Base-by-base conservation (phyloP, 768 basidiomycete genomes). In the Sporobolomyces pararoseus region DNA sequence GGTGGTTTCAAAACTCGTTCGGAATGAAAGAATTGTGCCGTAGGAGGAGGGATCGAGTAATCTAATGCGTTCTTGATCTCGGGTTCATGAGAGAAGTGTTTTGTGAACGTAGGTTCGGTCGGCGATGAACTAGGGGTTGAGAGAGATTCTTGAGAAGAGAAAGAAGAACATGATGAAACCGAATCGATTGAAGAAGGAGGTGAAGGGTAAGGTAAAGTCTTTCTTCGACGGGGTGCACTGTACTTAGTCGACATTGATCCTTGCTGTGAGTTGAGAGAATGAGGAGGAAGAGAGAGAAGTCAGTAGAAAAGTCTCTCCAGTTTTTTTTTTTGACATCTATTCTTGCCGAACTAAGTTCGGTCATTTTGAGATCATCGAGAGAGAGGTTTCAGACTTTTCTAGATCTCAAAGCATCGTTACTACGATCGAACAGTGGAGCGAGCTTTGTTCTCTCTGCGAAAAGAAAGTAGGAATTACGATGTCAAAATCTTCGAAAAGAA, bases 121-220 rank as follows among this genome's bases (percentile, higher is more conserved):
- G 53, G 31, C 23, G 29, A n/a, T n/a, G n/a, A n/a, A n/a, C n/a
- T n/a, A n/a, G n/a, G n/a, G n/a, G n/a, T n/a, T n/a, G n/a, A n/a
- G 7, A 32, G 53, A 37, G 51, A 34, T 17, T 34, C 31, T 19
- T 13, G 31, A 51, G 50, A 27, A 9, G 23, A 39, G 46, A 49
- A 61, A 31, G 59, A 49, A 13, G 39, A 27, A 34, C 59, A 61
- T 9, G 29, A 31, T 29, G 59, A 61, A 44, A 61, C 59, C 12
- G 59, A 61, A n/a, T 32, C 44, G 46, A 61, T 34, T 12, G 59
- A 61, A 32, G 31, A 32, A 7, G 46, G 19, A 14, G 59, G 46
- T 21, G 59, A 61, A 21, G 59, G 44, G 46, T 61, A 61, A 7
- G 44, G 31, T 7, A 47, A 21, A 2, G 59, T 61, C n/a, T 49